Conservation (phyloP, 257 asterid species). For the Sherardia arvensis region DNA sequence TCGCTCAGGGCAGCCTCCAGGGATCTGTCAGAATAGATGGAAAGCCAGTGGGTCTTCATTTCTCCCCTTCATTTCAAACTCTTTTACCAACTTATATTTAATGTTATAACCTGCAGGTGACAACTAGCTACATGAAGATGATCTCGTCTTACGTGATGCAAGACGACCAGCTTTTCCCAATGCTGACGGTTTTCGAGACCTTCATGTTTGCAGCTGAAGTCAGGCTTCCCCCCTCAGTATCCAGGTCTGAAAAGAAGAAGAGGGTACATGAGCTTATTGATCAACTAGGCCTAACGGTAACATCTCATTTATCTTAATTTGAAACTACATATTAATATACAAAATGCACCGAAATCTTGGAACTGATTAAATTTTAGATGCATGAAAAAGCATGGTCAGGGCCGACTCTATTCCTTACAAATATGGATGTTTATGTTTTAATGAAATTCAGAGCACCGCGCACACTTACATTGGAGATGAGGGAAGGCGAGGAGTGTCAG, state of each 20-base stretch:
- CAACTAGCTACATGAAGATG: constrained; percentile 88
- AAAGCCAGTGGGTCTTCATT: constrained; percentile 38
- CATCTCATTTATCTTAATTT: neutral
- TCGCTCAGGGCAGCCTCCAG: constrained; percentile 81
- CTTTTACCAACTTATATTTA: no score
- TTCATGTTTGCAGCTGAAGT: constrained; percentile 88
- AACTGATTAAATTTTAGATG: no score
- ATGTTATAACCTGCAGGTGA: constrained; percentile 61
- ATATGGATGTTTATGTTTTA: neutral
- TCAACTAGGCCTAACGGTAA: constrained; percentile 73
- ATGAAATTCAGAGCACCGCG: constrained; percentile 39
- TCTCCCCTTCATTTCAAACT: neutral
- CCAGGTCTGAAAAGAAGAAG: constrained; percentile 62
- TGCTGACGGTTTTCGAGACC: constrained; percentile 78
- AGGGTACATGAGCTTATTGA: constrained; percentile 62
- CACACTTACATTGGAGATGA: constrained; percentile 81
- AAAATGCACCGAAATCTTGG: no score
- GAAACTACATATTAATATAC: no score
- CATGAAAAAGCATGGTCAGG: no score
- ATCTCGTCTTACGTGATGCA: constrained; percentile 87
- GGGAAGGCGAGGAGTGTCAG: constrained; percentile 73
- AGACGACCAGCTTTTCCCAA: constrained; percentile 86
- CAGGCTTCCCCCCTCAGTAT: constrained; percentile 72
- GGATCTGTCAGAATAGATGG: constrained; percentile 82
- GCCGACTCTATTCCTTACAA: no score